phyloP scores from a whole-genome alignment of 1,284 basidiomycete species.

The Ustilago curta region DNA sequence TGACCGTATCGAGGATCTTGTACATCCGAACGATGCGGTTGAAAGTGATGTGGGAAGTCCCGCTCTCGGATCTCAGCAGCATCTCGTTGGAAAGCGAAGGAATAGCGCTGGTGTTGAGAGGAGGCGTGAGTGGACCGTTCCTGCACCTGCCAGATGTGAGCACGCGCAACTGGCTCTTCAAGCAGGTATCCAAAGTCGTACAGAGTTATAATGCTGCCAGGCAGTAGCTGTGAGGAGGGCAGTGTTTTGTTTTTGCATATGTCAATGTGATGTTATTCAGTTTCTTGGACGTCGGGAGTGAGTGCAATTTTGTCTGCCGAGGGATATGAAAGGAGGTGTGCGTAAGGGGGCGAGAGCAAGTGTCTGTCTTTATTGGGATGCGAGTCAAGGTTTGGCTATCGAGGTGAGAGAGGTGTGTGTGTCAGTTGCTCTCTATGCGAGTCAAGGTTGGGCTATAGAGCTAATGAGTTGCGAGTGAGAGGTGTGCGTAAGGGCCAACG shows the following conservation, averaged over 20 bases:
- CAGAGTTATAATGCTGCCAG: constrained; percentile 48
- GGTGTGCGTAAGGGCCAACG: too few species aligned
- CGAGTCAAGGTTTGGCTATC: too few species aligned
- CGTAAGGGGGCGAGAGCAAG: too few species aligned
- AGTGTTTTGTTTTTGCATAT: neutral
- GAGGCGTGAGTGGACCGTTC: constrained; percentile 73
- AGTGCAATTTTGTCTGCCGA: too few species aligned
- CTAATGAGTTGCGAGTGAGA: too few species aligned
- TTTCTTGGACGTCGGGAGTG: too few species aligned
- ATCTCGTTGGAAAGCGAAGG: constrained; percentile 74
- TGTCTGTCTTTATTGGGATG: too few species aligned
- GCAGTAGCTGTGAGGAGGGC: constrained; percentile 14
- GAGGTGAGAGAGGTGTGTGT: too few species aligned
- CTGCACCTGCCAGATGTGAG: constrained; percentile 73
- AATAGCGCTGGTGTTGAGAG: constrained; percentile 75
- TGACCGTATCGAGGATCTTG: constrained; percentile 71
- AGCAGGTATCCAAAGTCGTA: constrained; percentile 71
- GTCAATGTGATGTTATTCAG: too few species aligned
- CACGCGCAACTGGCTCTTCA: constrained; percentile 74
- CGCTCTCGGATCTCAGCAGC: constrained; percentile 86
- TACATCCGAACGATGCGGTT: constrained; percentile 88
- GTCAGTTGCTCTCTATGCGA: too few species aligned
- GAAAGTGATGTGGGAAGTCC: constrained; percentile 90
- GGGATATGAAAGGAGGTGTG: too few species aligned
- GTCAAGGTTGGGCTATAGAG: too few species aligned